Percentiles rank a stretch among this genome's conserved stretches.
Conservation (phyloP, 2,329 filamentous ascomycete genomes). For the Fusarium sp. region DNA sequence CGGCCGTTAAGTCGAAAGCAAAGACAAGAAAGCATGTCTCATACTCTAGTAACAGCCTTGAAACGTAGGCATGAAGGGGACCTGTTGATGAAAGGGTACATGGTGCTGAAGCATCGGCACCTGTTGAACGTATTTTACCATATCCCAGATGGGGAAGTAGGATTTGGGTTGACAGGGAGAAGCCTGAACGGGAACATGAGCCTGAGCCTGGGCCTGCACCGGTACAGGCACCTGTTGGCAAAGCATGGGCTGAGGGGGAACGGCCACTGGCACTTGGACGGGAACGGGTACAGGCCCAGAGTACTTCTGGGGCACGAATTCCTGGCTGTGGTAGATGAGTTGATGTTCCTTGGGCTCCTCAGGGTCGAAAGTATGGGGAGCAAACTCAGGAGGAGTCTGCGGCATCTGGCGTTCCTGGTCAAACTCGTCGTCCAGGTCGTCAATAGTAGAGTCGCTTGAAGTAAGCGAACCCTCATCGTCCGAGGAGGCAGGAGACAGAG, state of each 20-base stretch:
- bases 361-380: conserved; percentile 61
- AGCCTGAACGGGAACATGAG: conserved; percentile 56
- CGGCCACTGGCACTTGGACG: conserved; percentile 44
- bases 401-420: conserved; percentile 60
- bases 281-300: conserved; percentile 55
- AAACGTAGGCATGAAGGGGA: conserved; percentile 66
- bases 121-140: conserved; percentile 68
- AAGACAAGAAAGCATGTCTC: conserved; percentile 10
- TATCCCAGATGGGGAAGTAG: conserved; percentile 66
- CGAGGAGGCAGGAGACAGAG: conserved; percentile 67
- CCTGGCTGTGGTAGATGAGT: conserved; percentile 60
- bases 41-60: conserved; percentile 64
- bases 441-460: conserved; percentile 68
- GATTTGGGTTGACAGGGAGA: conserved; percentile 62
- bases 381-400: conserved; percentile 58
- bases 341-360: conserved; percentile 61
- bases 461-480: conserved; percentile 71
- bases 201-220: conserved; percentile 55
- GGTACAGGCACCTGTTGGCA: conserved; percentile 52
- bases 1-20: conserved; percentile 10
- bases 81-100: conserved; percentile 67
- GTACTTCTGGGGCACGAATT: conserved; percentile 64
- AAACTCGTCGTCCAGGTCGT: conserved; percentile 66
- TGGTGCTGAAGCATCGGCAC: conserved; percentile 64
- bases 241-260: conserved; percentile 48